phyloP scores from a whole-genome alignment of 1,139 yeast species.

The Suhomyces terraborum region DNA sequence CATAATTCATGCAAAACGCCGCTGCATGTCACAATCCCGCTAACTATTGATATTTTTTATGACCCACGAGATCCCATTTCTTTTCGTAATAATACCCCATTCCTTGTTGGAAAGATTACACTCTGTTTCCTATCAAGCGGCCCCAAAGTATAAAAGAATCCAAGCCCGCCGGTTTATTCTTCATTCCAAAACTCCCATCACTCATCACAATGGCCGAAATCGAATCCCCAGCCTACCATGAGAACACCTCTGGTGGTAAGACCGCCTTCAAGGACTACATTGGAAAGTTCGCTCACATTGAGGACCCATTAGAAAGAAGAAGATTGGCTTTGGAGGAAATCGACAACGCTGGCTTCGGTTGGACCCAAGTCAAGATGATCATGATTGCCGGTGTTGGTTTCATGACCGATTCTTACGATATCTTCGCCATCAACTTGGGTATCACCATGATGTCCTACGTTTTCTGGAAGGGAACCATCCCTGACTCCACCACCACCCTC shows the following conservation, averaged over 20 bases:
- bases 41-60: constrained; percentile 2
- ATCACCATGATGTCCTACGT: constrained; percentile 73
- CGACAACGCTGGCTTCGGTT: constrained; percentile 80
- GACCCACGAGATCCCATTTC: constrained; percentile 16
- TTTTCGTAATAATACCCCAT: constrained; percentile 9
- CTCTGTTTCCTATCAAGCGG: background rate
- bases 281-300: constrained; percentile 80
- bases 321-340: constrained; percentile 86
- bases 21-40: constrained; percentile 5
- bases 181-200: background rate
- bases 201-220: constrained; percentile 27
- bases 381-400: constrained; percentile 93
- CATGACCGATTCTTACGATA: constrained; percentile 89
- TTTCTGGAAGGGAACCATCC: constrained; percentile 68
- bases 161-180: background rate
- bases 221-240: constrained; percentile 22
- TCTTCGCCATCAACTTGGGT: constrained; percentile 85
- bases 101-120: background rate
- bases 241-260: constrained; percentile 64
- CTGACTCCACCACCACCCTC: constrained; percentile 69
- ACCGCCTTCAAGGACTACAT: constrained; percentile 87
- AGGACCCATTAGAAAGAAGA: constrained; percentile 87
- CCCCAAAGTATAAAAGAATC: constrained; percentile 6
- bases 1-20: constrained; percentile 8
- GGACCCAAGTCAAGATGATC: constrained; percentile 88